Base-by-base conservation (phyloP, 306 rosid genomes). In the Dalbergia cultrata region DNA sequence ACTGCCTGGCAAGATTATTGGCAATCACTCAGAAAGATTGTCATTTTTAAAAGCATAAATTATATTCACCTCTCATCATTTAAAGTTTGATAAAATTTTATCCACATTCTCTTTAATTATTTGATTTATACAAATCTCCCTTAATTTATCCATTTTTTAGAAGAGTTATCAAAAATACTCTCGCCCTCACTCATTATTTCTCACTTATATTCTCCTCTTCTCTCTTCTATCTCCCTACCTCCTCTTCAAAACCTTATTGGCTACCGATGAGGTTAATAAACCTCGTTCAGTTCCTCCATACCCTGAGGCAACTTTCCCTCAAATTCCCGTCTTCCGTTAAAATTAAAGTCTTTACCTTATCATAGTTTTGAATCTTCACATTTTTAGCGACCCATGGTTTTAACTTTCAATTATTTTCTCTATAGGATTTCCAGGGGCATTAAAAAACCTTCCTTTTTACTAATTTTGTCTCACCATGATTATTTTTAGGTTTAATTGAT, bases 221-320 rank as follows among this genome's bases (percentile, higher is more conserved):
- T 1, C 31, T 26, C 31, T 1, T 1, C 31, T 26, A 1, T 26
- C 31, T 26, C 31, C 31, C 31, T 26, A 0, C 31, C 31, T 26
- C 2, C 31, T 26, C 31, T 26, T 26, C 31, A 17, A 59, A 52
- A 53, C 75, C 86, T 79, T 72, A 86, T 91, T 93, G 97, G 97
- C 94, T 74, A 54, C 90, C 17, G 89, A 62, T 85, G 89, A 82
- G 63, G 81, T 85, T 78, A 85, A 83, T 37, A 88, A 87, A 41
- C 84, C 87, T 53, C 84, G 75, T 11, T 81, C 97, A 13, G 87
- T 93, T 47, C 97, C 92, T 77, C 87, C 97, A 41, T 93, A 93
- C 79, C 90, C 93, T 9, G 86, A 93, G 97, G 97, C 91, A 85
- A 58, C 9, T 67, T 74, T 67, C 80, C 59, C 49, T 26, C 8